Percentiles rank a stretch among this genome's conserved stretches.
phyloP scores from a whole-genome alignment of 805 yeast species.

The Candida boidinii region DNA sequence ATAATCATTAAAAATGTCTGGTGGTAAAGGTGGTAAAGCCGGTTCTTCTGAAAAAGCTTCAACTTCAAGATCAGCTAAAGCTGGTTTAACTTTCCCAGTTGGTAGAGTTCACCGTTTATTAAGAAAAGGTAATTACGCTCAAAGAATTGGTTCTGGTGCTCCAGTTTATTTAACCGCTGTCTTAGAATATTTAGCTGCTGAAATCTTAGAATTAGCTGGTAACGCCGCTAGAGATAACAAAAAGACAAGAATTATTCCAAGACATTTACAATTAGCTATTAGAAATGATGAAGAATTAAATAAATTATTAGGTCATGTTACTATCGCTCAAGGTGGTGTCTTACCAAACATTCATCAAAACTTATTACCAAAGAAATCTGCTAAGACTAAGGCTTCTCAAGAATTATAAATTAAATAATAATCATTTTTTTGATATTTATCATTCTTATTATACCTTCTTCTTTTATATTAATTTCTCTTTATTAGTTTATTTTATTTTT shows the following conservation, averaged over 20 bases:
- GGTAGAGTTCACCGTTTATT: constrained; percentile 97
- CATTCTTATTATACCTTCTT: too few species aligned
- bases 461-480: too few species aligned
- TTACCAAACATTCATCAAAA: constrained; percentile 94
- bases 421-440: neutral
- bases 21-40: constrained; percentile 90
- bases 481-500: too few species aligned
- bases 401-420: constrained; percentile 34
- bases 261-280: constrained; percentile 97
- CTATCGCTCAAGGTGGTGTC: constrained; percentile 99
- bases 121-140: constrained; percentile 97
- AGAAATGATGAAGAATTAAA: constrained; percentile 98
- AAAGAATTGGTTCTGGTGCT: constrained; percentile 98
- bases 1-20: constrained; percentile 32
- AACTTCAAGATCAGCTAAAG: constrained; percentile 97
- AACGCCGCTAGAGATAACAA: constrained; percentile 98
- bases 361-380: constrained; percentile 62
- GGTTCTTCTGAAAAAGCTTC: constrained; percentile 92
- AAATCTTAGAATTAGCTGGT: constrained; percentile 96
- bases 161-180: constrained; percentile 97
- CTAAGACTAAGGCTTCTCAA: constrained; percentile 48
- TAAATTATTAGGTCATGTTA: constrained; percentile 85
- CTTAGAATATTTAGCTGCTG: constrained; percentile 94
- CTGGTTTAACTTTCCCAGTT: constrained; percentile 98
- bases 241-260: constrained; percentile 98